Evolutionary conservation across 1,284 basidiomycete genomes (phyloP).

Genomic region (Cystobasidium pallidum): DNA sequence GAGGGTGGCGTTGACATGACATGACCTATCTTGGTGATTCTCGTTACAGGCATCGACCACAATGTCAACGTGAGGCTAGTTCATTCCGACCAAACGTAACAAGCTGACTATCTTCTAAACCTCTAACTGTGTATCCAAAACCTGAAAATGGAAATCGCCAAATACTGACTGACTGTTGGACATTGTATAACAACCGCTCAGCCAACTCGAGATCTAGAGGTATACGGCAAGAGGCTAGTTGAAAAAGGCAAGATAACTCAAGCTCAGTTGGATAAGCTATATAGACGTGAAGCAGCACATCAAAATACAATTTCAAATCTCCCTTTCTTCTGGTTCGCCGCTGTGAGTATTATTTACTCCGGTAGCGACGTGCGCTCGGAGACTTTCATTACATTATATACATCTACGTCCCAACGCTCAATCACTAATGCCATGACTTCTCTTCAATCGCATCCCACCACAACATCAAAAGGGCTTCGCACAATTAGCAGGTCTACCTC

Average conservation of each 20-base stretch:
- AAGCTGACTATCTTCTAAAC: too few species aligned
- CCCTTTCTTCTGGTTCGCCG: slow-evolving; percentile 32
- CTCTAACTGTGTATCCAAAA: too few species aligned
- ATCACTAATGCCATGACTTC: too few species aligned
- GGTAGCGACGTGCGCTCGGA: too few species aligned
- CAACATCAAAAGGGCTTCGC: slow-evolving; percentile 10
- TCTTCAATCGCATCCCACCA: too few species aligned
- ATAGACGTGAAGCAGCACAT: slow-evolving; percentile 40
- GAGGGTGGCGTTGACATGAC: background rate
- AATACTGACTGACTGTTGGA: too few species aligned
- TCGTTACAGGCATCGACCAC: slow-evolving; percentile 36
- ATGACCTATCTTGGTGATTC: background rate
- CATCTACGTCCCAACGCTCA: too few species aligned
- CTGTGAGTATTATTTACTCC: slow-evolving; percentile 33
- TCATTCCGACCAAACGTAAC: too few species aligned
- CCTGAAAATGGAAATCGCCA: too few species aligned
- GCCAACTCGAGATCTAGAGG: slow-evolving; percentile 36
- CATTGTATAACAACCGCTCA: too few species aligned
- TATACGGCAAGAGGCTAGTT: slow-evolving; percentile 26
- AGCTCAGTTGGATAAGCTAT: slow-evolving; percentile 29
- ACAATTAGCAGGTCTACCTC: slow-evolving; percentile 32
- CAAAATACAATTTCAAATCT: slow-evolving; percentile 27
- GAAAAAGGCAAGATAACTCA: slow-evolving; percentile 35
- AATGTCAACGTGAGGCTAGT: slow-evolving; percentile 13
- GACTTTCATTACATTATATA: too few species aligned